Base-by-base conservation (phyloP, 352 stramenopile species). In the Globisporangium cederbergense region DNA sequence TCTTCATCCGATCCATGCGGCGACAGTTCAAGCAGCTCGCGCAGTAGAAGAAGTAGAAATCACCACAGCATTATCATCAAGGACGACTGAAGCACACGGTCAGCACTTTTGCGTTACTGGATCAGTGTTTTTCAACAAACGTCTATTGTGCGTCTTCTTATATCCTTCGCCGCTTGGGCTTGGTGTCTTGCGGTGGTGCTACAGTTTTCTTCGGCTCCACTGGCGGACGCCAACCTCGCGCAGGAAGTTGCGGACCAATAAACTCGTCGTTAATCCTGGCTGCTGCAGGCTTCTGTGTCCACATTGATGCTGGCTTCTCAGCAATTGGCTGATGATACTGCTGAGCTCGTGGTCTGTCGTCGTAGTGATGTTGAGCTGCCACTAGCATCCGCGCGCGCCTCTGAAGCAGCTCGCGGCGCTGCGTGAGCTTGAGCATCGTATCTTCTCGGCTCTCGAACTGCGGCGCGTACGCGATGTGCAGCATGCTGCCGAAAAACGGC, bases 1-100 rank as follows among this genome's bases (percentile, higher is more conserved):
- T 77, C 25, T 90, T 95, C 64, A 83, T 95, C 28, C 83, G 82
- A 46, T 78, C 79, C 40, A 95, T 95, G 83, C 83, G 86, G 1
- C 82, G 81, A 42, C 67, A 89, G 65, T 94, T 92, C 64, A 90
- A 90, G 67, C 73, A 81, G 65, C 61, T 88, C n/a, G 71, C 38
- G 9, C 16, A 20, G 52, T 83, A 59, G 83, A 60, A 42, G 10
- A 40, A 49, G 25, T 28, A 28, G 51, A 56, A 56, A 22, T 16
- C 43, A 22, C 16, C 18, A 20, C 2, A 49, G 18, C 43, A 49
- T 2, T 5, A 55, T 20, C 50, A 55, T 55, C 6, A 14, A 32
- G 18, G 14, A 22, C 7, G 14, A 1, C 30, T 36, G 7, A 22
- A 59, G 20, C 16, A 67, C 60, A 47, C 6, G 52, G 40, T 32